These are phyloP conservation scores for Hypoxylon trugodes DNA, from an alignment of 495 filamentous ascomycete genomes.

Conservation along the genomic window DNA sequence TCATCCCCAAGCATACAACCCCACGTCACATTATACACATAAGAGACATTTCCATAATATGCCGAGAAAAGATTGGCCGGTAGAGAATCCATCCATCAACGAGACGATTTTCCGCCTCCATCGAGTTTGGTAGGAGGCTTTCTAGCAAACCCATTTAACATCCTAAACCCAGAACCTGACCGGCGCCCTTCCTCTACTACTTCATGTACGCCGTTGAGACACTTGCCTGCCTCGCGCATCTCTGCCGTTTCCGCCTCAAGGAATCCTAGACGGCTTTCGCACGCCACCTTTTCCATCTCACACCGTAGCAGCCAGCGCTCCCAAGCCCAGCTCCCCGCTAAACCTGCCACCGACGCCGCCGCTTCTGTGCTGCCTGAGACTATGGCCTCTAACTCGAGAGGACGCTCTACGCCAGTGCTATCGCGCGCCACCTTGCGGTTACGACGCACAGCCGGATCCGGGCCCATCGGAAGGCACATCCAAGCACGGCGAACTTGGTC, in stretches of 20 bases:
- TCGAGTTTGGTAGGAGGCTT: constrained; percentile 65
- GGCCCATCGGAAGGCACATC: constrained; percentile 89
- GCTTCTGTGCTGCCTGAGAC: constrained; percentile 75
- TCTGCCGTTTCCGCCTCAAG: constrained; percentile 54
- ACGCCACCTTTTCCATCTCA: constrained; percentile 81
- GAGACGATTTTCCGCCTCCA: too few relatives aligned
- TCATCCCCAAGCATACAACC: too few relatives aligned
- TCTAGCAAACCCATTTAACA: constrained; percentile 85
- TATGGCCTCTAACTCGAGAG: constrained; percentile 70
- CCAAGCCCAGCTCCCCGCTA: constrained; percentile 92
- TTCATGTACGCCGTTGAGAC: constrained; percentile 77
- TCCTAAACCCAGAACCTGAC: constrained; percentile 83
- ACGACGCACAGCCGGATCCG: constrained; percentile 58
- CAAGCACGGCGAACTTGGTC: constrained; percentile 83
- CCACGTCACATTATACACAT: constrained; percentile 20
- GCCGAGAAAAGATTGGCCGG: neutral
- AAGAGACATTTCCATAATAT: constrained; percentile 19
- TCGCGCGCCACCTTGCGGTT: constrained; percentile 42
- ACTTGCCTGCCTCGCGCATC: constrained; percentile 59
- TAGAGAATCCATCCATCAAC: neutral
- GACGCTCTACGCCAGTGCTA: constrained; percentile 50
- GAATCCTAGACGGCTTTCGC: constrained; percentile 63
- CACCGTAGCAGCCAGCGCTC: constrained; percentile 93
- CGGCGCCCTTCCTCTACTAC: constrained; percentile 86
- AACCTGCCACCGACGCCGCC: constrained; percentile 76